phyloP scores from a whole-genome alignment of 2,329 filamentous ascomycete genomes.

The Sporothrix curviconia region DNA sequence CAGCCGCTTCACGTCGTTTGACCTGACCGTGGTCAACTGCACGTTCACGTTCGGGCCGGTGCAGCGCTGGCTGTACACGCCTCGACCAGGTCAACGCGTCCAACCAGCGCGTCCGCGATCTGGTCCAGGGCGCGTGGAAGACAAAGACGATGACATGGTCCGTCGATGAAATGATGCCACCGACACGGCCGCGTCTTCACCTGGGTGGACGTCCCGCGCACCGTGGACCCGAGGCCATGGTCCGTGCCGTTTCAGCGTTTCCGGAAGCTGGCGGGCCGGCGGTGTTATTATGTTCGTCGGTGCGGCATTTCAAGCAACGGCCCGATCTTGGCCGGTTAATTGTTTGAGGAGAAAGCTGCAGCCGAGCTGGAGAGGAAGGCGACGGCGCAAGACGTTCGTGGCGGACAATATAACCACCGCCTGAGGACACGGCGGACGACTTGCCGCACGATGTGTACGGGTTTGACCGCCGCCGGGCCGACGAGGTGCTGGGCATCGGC shows the following conservation, averaged over 20 bases:
- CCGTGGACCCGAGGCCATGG: no score
- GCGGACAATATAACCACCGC: conserved; percentile 26
- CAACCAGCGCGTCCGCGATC: conserved; percentile 58
- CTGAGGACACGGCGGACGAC: conserved; percentile 32
- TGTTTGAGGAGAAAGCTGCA: no score
- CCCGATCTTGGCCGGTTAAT: no score
- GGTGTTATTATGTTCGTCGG: conserved; percentile 59
- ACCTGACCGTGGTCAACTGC: conserved; percentile 54
- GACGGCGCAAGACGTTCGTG: no score
- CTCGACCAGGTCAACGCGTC: conserved; percentile 65
- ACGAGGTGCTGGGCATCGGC: conserved; percentile 48
- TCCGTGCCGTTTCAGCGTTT: no score
- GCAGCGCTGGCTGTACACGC: conserved; percentile 55
- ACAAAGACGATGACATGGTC: no score
- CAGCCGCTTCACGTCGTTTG: conserved; percentile 35
- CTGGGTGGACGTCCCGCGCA: conserved; percentile 55
- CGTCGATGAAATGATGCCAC: conserved; percentile 49
- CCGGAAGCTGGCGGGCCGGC: conserved; percentile 50
- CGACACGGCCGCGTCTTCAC: conserved; percentile 50
- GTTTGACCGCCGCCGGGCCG: conserved; percentile 50
- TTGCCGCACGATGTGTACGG: conserved; percentile 43
- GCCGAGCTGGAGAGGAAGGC: no score
- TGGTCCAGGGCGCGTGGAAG: conserved; percentile 55
- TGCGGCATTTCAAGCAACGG: conserved; percentile 56
- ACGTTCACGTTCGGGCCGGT: conserved; percentile 59